Percentiles rank a stretch among this genome's conserved stretches.
These are phyloP conservation scores for Vanrija sp. DNA, from an alignment of 1,284 basidiomycete genomes.

Conservation along the genomic window DNA sequence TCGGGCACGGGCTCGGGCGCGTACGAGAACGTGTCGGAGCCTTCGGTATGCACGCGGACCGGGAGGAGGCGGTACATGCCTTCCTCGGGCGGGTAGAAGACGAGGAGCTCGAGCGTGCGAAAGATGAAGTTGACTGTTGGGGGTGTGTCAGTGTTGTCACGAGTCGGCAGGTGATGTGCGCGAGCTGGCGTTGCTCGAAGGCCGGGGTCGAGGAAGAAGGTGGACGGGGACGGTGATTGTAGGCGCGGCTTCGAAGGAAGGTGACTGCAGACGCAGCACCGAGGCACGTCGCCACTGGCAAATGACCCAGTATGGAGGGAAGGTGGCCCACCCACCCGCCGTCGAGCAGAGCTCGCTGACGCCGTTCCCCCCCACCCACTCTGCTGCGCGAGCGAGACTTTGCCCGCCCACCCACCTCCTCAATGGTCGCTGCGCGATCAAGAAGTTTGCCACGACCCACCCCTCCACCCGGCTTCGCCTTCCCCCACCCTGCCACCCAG, in stretches of 20 bases:
- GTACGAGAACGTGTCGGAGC: not conserved
- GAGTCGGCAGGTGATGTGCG: too few species aligned
- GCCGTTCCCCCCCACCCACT: too few species aligned
- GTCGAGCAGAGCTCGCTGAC: too few species aligned
- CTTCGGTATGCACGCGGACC: not conserved
- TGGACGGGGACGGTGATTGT: too few species aligned
- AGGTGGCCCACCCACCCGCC: not conserved
- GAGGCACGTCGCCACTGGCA: not conserved
- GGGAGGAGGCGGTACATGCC: slow-evolving; percentile 25
- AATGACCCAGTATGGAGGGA: too few species aligned
- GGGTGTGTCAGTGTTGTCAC: not conserved
- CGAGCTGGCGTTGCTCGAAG: too few species aligned
- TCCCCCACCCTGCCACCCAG: not conserved
- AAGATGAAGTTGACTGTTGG: slow-evolving; percentile 13
- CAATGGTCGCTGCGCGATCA: too few species aligned
- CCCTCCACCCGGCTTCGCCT: not conserved
- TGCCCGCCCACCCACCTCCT: too few species aligned
- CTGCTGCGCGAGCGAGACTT: not conserved
- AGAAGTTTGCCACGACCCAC: not conserved
- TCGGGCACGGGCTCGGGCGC: slow-evolving; percentile 32
- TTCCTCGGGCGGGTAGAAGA: slow-evolving; percentile 38
- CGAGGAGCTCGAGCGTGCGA: slow-evolving; percentile 27
- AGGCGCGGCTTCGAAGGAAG: too few species aligned
- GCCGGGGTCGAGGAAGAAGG: too few species aligned
- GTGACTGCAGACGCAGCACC: too few species aligned